A percentile compares a stretch with the other conserved stretches of the same genome.
Conservation (phyloP, 495 filamentous ascomycete species). For the Podospora anserina region DNA sequence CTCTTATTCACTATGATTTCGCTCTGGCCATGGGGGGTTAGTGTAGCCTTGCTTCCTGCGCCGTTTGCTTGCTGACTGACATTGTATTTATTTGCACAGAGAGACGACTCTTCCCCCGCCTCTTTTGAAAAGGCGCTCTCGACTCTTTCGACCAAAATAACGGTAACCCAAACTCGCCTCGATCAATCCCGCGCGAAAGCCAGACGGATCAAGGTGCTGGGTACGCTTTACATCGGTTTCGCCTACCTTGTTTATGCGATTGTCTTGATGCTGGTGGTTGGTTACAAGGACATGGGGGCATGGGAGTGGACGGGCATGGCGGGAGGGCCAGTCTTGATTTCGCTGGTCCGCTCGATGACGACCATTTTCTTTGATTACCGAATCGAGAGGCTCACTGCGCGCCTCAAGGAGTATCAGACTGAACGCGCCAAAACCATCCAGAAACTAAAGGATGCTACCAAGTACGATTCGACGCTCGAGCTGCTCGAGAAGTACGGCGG, state of each 20-base stretch:
- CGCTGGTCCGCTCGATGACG: conserved; percentile 56
- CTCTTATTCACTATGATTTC: conserved; percentile 61
- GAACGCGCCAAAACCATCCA: conserved; percentile 85
- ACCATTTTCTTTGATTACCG: conserved; percentile 77
- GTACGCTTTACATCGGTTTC: conserved; percentile 85
- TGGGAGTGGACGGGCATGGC: conserved; percentile 72
- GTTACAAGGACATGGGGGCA: conserved; percentile 73
- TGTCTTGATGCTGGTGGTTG: conserved; percentile 76
- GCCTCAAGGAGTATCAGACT: conserved; percentile 69
- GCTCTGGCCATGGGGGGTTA: conserved; percentile 59
- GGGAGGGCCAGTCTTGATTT: conserved; percentile 80
- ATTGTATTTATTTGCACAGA: conserved; percentile 42
- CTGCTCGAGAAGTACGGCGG: conserved; percentile 92
- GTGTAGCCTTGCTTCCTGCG: conserved; percentile 56
- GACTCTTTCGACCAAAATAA: conserved; percentile 75
- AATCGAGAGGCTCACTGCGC: conserved; percentile 60
- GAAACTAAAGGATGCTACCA: conserved; percentile 89
- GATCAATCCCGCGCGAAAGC: conserved; percentile 66
- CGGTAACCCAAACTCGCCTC: conserved; percentile 64
- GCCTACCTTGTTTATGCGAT: conserved; percentile 83
- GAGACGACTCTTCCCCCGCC: conserved; percentile 79
- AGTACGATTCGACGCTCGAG: conserved; percentile 90
- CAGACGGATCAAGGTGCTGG: conserved; percentile 77
- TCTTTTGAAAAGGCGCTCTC: conserved; percentile 89
- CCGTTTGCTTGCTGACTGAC: conserved; percentile 23